Conservation (phyloP, 148 eudicot genomes). For the Amaranthus hypochondriacus region DNA sequence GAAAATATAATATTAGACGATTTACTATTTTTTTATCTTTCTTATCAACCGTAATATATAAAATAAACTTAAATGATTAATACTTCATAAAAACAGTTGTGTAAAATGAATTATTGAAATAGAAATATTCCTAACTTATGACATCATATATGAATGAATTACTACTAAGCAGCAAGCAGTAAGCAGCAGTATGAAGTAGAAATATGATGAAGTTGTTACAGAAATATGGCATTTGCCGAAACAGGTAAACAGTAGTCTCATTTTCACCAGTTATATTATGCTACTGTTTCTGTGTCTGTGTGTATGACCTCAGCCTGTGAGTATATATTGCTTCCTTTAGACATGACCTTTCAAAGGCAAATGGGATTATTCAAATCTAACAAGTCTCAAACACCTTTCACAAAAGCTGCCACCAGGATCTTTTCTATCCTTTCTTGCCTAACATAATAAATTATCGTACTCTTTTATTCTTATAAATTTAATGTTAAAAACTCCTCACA, state of each 20-base stretch:
- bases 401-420: slow-evolving; percentile 34
- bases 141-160: background rate
- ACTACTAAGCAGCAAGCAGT: background rate
- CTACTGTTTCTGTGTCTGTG: background rate
- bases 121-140: background rate
- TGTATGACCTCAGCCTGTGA: background rate
- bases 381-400: slow-evolving; percentile 17
- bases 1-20: too few species aligned
- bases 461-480: too few species aligned
- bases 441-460: slow-evolving; percentile 2
- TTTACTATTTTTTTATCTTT: too few species aligned
- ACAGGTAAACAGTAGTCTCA: slow-evolving; percentile 7
- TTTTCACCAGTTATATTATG: background rate
- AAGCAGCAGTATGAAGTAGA: too few species aligned
- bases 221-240: background rate
- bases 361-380: slow-evolving; percentile 26
- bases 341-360: slow-evolving; percentile 29
- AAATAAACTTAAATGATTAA: too few species aligned
- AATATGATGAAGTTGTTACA: background rate
- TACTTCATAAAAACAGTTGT: too few species aligned
- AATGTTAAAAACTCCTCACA: too few species aligned
- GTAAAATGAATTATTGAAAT: too few species aligned
- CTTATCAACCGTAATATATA: too few species aligned
- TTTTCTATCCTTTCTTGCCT: slow-evolving; percentile 31
- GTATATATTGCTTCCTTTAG: slow-evolving; percentile 6